Conservation (phyloP, 345 rosid species). For the Brassica juncea region DNA sequence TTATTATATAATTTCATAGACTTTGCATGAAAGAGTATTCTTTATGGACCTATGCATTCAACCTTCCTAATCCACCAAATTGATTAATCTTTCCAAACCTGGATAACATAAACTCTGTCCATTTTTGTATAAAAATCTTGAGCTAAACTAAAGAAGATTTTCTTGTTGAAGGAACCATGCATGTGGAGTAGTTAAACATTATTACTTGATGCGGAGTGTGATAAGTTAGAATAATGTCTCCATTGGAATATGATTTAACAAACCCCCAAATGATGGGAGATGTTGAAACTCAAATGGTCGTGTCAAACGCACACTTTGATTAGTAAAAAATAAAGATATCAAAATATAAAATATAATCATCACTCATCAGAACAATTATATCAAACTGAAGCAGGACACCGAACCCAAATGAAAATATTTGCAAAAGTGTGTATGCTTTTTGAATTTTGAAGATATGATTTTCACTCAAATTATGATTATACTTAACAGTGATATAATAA, state of each 20-base stretch:
- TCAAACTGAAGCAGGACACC: conserved; percentile 26
- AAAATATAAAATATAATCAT: too few relatives aligned
- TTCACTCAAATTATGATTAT: neutral
- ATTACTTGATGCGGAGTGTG: neutral
- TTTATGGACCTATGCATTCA: neutral
- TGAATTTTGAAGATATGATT: neutral
- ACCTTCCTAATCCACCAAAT: conserved; percentile 26
- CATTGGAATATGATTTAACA: conserved; percentile 18
- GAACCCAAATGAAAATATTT: conserved; percentile 20
- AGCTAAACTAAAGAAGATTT: neutral
- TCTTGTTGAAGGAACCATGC: conserved; percentile 6
- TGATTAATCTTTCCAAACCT: neutral
- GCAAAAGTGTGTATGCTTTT: neutral
- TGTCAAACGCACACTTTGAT: neutral
- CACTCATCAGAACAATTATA: neutral
- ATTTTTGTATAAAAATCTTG: neutral
- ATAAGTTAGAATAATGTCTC: conserved; percentile 27
- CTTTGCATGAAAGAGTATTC: neutral
- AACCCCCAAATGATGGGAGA: conserved; percentile 38
- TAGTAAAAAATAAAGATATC: neutral
- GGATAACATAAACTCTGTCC: conserved; percentile 10
- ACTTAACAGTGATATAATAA: neutral
- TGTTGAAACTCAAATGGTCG: conserved; percentile 18
- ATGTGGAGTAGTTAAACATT: conserved; percentile 35
- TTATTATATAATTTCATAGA: conserved; percentile 17